Evolutionary conservation across 805 yeast species (phyloP), one percentile per base, ranked within the genome.

Genomic region (Lipomyces spencermartinsiae): DNA sequence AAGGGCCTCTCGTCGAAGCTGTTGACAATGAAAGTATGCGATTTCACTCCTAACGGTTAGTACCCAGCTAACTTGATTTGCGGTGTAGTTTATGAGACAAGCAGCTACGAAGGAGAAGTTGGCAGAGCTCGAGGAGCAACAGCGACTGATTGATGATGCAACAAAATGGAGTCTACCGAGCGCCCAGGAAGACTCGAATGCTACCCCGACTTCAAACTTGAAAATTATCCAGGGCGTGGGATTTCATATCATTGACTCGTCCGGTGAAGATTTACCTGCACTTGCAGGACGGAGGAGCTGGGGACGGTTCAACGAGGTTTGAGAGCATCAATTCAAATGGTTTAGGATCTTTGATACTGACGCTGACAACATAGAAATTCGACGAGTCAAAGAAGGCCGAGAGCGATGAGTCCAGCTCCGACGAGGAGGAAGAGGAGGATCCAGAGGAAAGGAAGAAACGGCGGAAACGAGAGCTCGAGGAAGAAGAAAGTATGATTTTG

Each of bases 21-120:
- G 74, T 81, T 89, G 87, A 89, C 89, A 84, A 92, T 92, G 97
- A 92, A 91, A 83, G 88, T 68, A 58, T 31, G 51, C 16, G 31
- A n/a, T n/a, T n/a, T 33, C 29, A 25, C 14, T 10, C 14, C 49
- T 43, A 43, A 14, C 58, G 25, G 31, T 14, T 59, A 19, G n/a
- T 16, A 9, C 16, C 9, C 16, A 39, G 14, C 49, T 43, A 43
- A 43, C 49, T 43, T 43, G 49, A 16, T 12, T 43, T 14, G 49
- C 43, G 12, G 16, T 5, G 25, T 58, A 73, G 68, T 64, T 78
- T 53, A 79, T 80, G 75, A 59, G 72, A 58, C 72, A 66, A 54
- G 75, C 77, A 3, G 62, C 62, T 9, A 73, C 77, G 29, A 78
- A 76, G 62, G 76, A 78, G 29, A 74, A 76, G 34, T 77, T 82